Conservation (phyloP, 108 stramenopile genomes). For the Mediolabrus comicus region DNA sequence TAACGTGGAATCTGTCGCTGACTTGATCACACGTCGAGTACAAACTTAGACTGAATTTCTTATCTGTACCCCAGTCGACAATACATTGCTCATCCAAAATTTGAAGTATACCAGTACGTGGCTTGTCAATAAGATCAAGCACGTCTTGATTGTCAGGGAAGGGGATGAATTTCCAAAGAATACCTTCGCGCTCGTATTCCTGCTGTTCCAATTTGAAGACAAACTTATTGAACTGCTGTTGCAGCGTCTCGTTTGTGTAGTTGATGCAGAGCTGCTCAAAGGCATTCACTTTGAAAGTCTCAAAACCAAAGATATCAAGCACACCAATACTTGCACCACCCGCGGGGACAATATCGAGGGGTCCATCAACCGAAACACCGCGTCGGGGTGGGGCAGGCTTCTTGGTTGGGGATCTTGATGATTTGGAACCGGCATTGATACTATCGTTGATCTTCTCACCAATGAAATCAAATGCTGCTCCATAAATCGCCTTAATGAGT, state of each 20-base stretch:
- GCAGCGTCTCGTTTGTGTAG: constrained; percentile 94
- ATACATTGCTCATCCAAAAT: constrained; percentile 85
- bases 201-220: constrained; percentile 90
- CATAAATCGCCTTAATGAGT: constrained; percentile 90
- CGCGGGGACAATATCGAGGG: constrained; percentile 35
- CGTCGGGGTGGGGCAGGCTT: neutral
- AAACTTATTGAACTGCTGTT: constrained; percentile 94
- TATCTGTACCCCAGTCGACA: constrained; percentile 62
- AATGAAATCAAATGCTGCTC: constrained; percentile 71
- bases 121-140: constrained; percentile 87
- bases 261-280: constrained; percentile 98
- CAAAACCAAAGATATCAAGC: constrained; percentile 99
- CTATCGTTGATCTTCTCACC: constrained; percentile 59
- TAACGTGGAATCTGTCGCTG: constrained; percentile 52
- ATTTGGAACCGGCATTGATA: constrained; percentile 30
- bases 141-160: constrained; percentile 94
- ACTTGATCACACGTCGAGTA: constrained; percentile 61
- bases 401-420: neutral
- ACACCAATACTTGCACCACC: constrained; percentile 49
- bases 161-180: constrained; percentile 89
- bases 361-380: neutral
- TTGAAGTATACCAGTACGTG: constrained; percentile 72
- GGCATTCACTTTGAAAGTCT: constrained; percentile 89
- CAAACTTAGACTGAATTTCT: constrained; percentile 56
- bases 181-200: constrained; percentile 85